phyloP scores from a whole-genome alignment of 169 alveolate species.

The Plasmodium gonderi region DNA sequence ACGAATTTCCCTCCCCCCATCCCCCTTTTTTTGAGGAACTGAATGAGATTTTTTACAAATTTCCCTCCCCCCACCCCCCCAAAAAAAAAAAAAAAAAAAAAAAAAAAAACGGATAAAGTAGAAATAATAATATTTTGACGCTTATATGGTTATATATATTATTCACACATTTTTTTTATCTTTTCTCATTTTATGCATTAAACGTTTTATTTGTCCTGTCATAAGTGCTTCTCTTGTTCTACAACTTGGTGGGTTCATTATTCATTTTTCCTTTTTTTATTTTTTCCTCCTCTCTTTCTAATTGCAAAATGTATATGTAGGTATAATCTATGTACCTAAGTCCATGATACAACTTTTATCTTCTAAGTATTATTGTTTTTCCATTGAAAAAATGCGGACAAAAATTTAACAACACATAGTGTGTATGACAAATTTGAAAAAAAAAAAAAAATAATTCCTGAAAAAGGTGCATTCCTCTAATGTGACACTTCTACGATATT shows the following conservation, averaged over 20 bases:
- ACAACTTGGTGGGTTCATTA: not conserved
- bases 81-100: not conserved
- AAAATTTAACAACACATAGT: not conserved
- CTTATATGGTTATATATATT: not conserved
- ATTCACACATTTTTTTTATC: not conserved
- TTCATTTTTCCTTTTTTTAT: not conserved
- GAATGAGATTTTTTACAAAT: too few species aligned
- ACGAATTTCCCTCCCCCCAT: too few species aligned
- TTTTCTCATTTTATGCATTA: not conserved
- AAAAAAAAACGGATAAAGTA: not conserved
- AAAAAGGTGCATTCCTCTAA: not conserved
- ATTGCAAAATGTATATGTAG: not conserved
- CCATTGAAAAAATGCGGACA: not conserved
- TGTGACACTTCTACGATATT: too few species aligned
- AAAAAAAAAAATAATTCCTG: not conserved
- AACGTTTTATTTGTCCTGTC: not conserved
- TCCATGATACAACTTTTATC: too few species aligned
- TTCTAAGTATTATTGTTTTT: not conserved
- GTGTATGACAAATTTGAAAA: not conserved
- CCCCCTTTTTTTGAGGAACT: too few species aligned
- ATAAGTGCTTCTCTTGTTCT: not conserved
- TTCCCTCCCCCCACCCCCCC: not conserved
- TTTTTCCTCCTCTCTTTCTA: not conserved
- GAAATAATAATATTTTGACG: not conserved
- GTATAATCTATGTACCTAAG: too few species aligned